Evolutionary conservation across 108 stramenopile species (phyloP), one percentile per base, ranked within the genome.

Genomic region (Stephanodiscus triporus): DNA sequence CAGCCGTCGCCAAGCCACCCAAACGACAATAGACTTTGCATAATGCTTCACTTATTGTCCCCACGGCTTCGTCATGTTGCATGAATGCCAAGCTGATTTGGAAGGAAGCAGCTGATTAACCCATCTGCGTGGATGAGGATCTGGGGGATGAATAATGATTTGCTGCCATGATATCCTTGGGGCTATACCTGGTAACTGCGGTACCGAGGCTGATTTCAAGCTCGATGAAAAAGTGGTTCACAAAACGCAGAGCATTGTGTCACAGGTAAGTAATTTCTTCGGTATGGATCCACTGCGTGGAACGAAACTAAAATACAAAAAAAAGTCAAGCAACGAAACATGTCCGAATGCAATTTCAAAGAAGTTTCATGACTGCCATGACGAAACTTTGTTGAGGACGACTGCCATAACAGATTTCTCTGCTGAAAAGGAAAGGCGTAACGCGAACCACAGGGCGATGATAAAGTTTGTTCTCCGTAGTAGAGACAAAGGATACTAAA

Each of bases 291-390:
- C 68, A 29, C 63, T 77, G 68, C 68, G 63, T 1, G 49, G 48
- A 16, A 77, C 68, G 3, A n/a, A 68, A 22, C 60, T 11, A 7
- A 29, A 24, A 64, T 3, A 29, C 38, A 32, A 77, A 77, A 47
- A 68, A 45, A 43, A 47, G 53, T 14, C 45, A 1, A 61, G 76
- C 1, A 64, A 38, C 14, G 63, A 63, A 29, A 77, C 76, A 49
- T 77, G 76, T 48, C 63, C 63, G 0, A 27, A 20, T 54, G 29
- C 36, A 29, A 77, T 68, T 11, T 47, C 69, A 37, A 49, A 77
- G 60, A 51, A 60, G 48, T 77, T 70, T 47, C 76, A 77, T 58
- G 13, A 32, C 32, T 77, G 76, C 70, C 76, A 77, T 40, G 63
- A 70, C 43, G 54, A 65, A 42, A 45, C 68, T 17, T 19, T 77